phyloP scores from a whole-genome alignment of 768 basidiomycete species.

The Sarcodon aspratus region DNA sequence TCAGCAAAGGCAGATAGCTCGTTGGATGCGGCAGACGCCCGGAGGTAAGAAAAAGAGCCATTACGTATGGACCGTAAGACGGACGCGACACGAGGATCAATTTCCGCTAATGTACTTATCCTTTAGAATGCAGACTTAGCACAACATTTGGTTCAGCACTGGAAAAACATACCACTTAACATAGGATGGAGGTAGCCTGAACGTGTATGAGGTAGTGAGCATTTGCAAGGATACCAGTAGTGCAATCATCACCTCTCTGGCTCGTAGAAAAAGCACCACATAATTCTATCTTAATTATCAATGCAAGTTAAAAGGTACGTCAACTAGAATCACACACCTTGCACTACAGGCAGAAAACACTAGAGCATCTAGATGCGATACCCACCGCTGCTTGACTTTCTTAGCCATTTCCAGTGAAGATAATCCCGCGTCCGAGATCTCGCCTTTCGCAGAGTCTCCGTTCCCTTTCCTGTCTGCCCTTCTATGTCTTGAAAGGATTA shows the following conservation, averaged over 20 bases:
- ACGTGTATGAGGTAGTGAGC: neutral
- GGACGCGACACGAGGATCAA: conserved; percentile 48
- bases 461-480: conserved; percentile 8
- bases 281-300: conserved; percentile 39
- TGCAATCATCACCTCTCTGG: conserved; percentile 41
- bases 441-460: conserved; percentile 12
- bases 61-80: conserved; percentile 41
- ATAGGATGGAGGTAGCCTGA: conserved; percentile 51
- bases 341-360: conserved; percentile 73
- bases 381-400: conserved; percentile 13
- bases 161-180: conserved; percentile 43
- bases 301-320: neutral
- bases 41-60: conserved; percentile 50
- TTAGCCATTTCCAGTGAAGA: neutral
- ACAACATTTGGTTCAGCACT: neutral
- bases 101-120: conserved; percentile 60
- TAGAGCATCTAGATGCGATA: conserved; percentile 49
- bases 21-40: conserved; percentile 25
- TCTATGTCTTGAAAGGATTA: conserved; percentile 5
- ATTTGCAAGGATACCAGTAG: neutral
- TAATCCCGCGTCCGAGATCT: conserved; percentile 4
- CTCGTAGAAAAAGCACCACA: conserved; percentile 84
- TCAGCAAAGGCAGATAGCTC: conserved; percentile 35
- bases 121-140: conserved; percentile 15
- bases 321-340: conserved; percentile 33